phyloP scores from a whole-genome alignment of 1,139 yeast species.

The Meyerozyma guilliermondii region DNA sequence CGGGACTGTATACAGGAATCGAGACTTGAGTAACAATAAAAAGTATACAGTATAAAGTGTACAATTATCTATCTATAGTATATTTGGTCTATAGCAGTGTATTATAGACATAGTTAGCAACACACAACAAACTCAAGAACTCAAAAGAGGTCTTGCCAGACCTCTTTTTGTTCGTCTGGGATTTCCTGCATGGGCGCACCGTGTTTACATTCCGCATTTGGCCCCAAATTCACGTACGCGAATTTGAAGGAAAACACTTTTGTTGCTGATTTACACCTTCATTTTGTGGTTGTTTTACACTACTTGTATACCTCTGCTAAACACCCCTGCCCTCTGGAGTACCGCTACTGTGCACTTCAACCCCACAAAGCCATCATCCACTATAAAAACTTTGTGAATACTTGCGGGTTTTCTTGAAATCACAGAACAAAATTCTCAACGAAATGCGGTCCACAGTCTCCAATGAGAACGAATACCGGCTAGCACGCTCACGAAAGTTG shows the following conservation, averaged over 20 bases:
- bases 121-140: no score
- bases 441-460: constrained; percentile 34
- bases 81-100: no score
- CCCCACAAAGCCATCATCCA: not conserved
- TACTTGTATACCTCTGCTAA: not conserved
- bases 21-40: no score
- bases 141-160: no score
- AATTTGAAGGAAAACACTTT: not conserved
- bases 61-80: no score
- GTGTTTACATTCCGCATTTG: constrained; percentile 1
- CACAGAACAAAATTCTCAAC: not conserved
- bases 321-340: not conserved
- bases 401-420: not conserved
- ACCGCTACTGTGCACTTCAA: not conserved
- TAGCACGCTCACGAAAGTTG: constrained; percentile 22
- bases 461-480: constrained; percentile 40
- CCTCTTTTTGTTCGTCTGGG: no score
- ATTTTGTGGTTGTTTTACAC: not conserved
- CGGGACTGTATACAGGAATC: no score
- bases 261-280: not conserved
- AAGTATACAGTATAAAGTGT: no score
- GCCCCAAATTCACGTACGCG: not conserved
- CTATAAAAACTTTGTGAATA: not conserved
- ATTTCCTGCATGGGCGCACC: not conserved
- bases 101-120: no score